Percentiles rank a stretch among this genome's conserved stretches.
Evolutionary conservation across 179 eudicot species (phyloP).

Genomic region (Carnegiea gigantea): DNA sequence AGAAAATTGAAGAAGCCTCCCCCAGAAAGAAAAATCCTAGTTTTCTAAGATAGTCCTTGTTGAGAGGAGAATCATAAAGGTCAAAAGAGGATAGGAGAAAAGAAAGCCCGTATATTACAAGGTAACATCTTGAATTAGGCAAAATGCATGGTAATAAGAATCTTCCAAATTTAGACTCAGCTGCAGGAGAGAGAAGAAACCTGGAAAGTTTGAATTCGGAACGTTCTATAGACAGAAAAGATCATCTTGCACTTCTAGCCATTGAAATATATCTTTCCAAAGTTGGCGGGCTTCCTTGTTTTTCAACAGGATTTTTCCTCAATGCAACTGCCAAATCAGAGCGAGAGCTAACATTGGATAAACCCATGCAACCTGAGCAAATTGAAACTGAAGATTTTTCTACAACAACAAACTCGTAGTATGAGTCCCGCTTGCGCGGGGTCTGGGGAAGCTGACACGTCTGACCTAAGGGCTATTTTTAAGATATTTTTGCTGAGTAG

Average conservation of each 20-base stretch:
- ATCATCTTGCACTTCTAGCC: slow-evolving; percentile 17
- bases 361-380: background rate
- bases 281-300: background rate
- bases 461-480: background rate
- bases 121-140: slow-evolving; percentile 17
- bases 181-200: slow-evolving; percentile 15
- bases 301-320: background rate
- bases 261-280: background rate
- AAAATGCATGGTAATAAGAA: slow-evolving; percentile 22
- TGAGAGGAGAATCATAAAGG: slow-evolving; percentile 27
- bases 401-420: too few relatives aligned
- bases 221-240: slow-evolving; percentile 18
- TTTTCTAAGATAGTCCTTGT: slow-evolving; percentile 8
- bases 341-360: background rate
- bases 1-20: slow-evolving; percentile 21
- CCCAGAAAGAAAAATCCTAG: slow-evolving; percentile 9
- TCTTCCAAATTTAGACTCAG: slow-evolving; percentile 22
- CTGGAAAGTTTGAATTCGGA: slow-evolving; percentile 26
- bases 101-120: slow-evolving; percentile 12
- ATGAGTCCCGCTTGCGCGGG: too few relatives aligned
- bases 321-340: too few relatives aligned
- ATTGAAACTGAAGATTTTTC: background rate
- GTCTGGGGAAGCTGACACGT: background rate
- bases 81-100: slow-evolving; percentile 29
- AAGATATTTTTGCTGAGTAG: background rate